These are phyloP conservation scores for Argentina anserina DNA, from an alignment of 306 rosid species.

Conservation along the genomic window DNA sequence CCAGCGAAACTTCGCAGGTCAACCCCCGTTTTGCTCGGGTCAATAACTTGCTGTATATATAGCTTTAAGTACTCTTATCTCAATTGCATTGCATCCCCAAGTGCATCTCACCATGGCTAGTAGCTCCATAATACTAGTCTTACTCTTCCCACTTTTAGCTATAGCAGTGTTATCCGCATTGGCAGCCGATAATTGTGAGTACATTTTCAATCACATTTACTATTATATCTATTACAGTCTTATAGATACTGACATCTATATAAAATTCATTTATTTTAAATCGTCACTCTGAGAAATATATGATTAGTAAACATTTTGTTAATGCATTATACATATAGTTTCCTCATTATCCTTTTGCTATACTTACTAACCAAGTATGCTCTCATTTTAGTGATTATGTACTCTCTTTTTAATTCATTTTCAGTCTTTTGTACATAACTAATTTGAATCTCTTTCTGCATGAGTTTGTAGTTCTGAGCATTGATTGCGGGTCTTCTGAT, in stretches of 20 bases:
- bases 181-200: background rate
- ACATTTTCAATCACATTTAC: background rate
- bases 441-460: background rate
- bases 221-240: background rate
- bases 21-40: background rate
- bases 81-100: no score
- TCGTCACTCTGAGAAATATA: background rate
- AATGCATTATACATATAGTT: background rate
- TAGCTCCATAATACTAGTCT: background rate
- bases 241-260: background rate
- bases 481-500: slow-evolving; percentile 38
- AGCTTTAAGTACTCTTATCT: background rate
- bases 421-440: background rate
- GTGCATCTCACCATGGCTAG: slow-evolving; percentile 5
- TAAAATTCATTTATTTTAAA: background rate
- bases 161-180: background rate
- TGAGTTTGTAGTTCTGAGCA: slow-evolving; percentile 32
- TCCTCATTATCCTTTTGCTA: background rate
- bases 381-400: no score
- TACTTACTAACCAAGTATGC: background rate
- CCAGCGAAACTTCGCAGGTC: background rate
- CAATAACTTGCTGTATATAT: background rate
- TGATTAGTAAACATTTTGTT: background rate
- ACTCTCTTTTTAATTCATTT: background rate
- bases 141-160: background rate